Base-by-base conservation (phyloP, 768 basidiomycete species). In the Boletus sensibilis region DNA sequence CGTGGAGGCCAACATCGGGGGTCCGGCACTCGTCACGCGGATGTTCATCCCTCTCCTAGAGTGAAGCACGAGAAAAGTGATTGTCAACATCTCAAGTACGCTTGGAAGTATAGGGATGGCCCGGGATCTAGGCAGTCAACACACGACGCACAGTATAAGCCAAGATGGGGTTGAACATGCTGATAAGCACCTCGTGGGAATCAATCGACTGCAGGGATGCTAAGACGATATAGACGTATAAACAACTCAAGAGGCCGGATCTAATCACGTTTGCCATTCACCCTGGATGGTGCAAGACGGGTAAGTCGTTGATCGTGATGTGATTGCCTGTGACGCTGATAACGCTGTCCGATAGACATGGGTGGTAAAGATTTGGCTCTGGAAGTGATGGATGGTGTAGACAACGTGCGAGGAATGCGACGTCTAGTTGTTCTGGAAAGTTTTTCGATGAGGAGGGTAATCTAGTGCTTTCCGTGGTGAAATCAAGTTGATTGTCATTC, bases 271-370 rank as follows among this genome's bases (percentile, higher is more conserved):
- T 74, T 27, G 58, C 65, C 20, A 29, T 75, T 20, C 68, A 73
- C 39, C 74, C 74, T 8, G 74, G 72, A 8, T 76, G 72, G 72
- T 72, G 72, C 16, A 74, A 74, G 61, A 73, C 68, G 27, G 68
- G 72, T 69, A 37, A 55, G 63, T 44, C 14, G 23, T 43, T 33
- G 46, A 16, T 16, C 20, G 14, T 16, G 20, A 43, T 33, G 31
- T 34, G 46, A 33, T 23, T 33, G 20, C 13, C n/a, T 46, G n/a
- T 8, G 20, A 38, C 10, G 31, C 4, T 54, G 29, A 21, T 52
- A 18, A 6, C 21, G 16, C 31, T 25, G 3, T 11, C 12, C 20
- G 2, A 31, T 47, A 71, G 71, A 70, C 21, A 71, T 74, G 69
- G 68, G 68, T 4, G 72, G 72, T 0, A 56, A 58, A 11, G 61